Evolutionary conservation across 345 rosid genomes (phyloP).

Genomic region (Jatropha curcas): DNA sequence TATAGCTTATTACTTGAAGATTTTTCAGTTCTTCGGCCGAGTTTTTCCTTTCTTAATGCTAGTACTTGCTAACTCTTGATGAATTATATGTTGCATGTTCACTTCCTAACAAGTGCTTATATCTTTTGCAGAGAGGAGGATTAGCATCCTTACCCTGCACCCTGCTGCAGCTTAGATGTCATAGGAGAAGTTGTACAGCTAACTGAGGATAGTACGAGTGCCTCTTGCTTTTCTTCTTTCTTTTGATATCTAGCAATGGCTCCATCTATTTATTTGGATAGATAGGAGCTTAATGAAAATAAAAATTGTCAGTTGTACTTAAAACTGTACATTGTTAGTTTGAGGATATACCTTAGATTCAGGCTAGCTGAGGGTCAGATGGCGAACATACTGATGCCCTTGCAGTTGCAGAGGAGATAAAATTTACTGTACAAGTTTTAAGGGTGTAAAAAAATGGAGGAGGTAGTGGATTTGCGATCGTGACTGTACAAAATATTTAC

Average conservation of each 20-base stretch:
- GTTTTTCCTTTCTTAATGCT: background rate
- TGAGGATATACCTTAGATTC: constrained; percentile 48
- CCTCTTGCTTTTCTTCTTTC: constrained; percentile 33
- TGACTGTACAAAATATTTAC: constrained; percentile 47
- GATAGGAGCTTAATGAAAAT: constrained; percentile 42
- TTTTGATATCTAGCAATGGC: constrained; percentile 29
- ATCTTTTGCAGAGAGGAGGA: constrained; percentile 57
- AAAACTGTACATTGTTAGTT: constrained; percentile 51
- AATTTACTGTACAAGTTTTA: constrained; percentile 40
- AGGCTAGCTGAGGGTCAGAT: constrained; percentile 43
- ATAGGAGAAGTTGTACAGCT: constrained; percentile 59
- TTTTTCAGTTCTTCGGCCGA: background rate
- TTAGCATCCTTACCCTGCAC: constrained; percentile 53
- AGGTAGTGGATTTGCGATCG: constrained; percentile 29
- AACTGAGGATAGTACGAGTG: constrained; percentile 52
- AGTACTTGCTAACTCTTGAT: background rate
- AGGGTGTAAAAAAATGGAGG: constrained; percentile 41
- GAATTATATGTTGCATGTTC: background rate
- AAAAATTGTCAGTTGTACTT: constrained; percentile 39
- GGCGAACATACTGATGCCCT: constrained; percentile 30
- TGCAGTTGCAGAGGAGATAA: constrained; percentile 31
- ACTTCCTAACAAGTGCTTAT: background rate
- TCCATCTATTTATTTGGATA: constrained; percentile 36
- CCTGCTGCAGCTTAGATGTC: constrained; percentile 34
- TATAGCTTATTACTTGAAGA: background rate